Base-by-base conservation (phyloP, 2,329 filamentous ascomycete species). In the Aspergillus pseudotamarii region DNA sequence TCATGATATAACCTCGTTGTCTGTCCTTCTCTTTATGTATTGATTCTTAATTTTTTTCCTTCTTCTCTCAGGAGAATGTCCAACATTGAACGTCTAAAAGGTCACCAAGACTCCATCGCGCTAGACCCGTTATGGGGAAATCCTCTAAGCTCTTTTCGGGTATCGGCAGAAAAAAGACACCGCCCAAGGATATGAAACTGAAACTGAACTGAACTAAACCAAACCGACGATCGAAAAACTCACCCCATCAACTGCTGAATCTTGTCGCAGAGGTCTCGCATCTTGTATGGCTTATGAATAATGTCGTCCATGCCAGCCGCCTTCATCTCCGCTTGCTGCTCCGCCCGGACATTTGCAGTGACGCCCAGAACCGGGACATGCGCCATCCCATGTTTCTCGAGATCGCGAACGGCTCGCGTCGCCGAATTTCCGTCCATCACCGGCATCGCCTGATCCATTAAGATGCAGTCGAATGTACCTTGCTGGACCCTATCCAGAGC, bases 401-500 rank as follows among this genome's bases (percentile, higher is more conserved):
- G 80, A 64, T 89, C 84, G 21, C 91, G 85, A 59, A 94, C 93
- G 64, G 82, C 85, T 48, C 84, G 83, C 14, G 91, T 88, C 66
- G 91, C 92, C 2, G 89, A 90, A 76, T 91, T 86, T 41, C 91
- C 91, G 70, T 94, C 90, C 91, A 93, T 93, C 50, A 93, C 84
- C 1, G 91, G 91, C 91, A 94, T 94, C 71, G 93, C 91, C 55
- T 93, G 82, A 72, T 94, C 91, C 91, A 94, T 93, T 6, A 94
- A 76, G 14, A 94, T 88, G 53, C 93, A 83, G 10, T 87, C 87
- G 28, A 91, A 73, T 4, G 30, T 30, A 2, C 45, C 38, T 1
- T 67, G 68, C 21, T 74, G 64, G 9, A 82, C 75, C 2, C 78
- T 75, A 0, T 79, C 78, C 1, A 85, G 71, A 57, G 80, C 80